Conservation (phyloP, 2,329 filamentous ascomycete species). For the Cladophialophora bantiana region DNA sequence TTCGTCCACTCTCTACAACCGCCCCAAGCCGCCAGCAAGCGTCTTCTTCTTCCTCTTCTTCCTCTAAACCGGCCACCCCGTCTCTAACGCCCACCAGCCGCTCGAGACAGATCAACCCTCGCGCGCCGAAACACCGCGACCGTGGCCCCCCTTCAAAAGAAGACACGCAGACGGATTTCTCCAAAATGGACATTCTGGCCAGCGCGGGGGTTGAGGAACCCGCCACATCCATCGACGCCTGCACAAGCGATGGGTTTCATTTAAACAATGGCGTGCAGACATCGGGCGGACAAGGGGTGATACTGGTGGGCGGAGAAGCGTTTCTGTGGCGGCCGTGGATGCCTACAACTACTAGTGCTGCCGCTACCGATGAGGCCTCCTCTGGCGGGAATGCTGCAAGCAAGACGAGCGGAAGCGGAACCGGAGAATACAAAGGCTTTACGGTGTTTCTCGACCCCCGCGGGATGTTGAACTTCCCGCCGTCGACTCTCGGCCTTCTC, state of each 20-base stretch:
- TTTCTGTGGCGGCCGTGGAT: conserved; percentile 88
- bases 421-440: neutral
- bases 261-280: conserved; percentile 81
- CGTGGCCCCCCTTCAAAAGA: conserved; percentile 68
- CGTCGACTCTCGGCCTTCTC: conserved; percentile 34
- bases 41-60: neutral
- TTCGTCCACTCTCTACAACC: conserved; percentile 29
- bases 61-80: neutral
- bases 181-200: conserved; percentile 77
- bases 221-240: conserved; percentile 82
- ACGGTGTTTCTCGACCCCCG: conserved; percentile 22
- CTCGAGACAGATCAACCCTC: conserved; percentile 33
- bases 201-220: conserved; percentile 77
- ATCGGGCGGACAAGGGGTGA: conserved; percentile 70
- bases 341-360: neutral
- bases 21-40: neutral
- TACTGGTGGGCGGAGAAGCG: conserved; percentile 85
- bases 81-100: neutral
- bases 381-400: neutral
- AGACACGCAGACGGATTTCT: conserved; percentile 74
- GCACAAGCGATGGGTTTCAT: conserved; percentile 81
- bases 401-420: neutral
- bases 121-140: conserved; percentile 55
- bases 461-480: conserved; percentile 31
- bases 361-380: neutral